These are phyloP conservation scores for Globisporangium mamillatum DNA, from an alignment of 352 stramenopile genomes.

Conservation along the genomic window DNA sequence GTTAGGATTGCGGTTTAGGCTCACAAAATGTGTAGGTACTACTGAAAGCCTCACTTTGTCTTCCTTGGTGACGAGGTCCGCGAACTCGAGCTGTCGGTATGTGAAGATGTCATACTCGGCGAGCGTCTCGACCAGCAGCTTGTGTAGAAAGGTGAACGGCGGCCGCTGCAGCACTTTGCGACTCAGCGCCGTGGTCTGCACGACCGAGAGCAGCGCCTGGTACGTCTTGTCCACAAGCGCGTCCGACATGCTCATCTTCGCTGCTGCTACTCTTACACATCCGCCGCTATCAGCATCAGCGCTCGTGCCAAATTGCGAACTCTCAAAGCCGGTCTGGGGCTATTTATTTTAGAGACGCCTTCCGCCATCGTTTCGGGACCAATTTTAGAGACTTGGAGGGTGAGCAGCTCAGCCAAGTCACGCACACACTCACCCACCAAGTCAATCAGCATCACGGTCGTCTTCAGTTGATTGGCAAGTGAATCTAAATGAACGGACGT, in stretches of 20 bases:
- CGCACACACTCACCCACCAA: neutral
- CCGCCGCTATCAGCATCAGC: neutral
- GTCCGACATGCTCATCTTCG: constrained; percentile 15
- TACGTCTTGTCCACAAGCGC: constrained; percentile 64
- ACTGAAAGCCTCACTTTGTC: constrained; percentile 35
- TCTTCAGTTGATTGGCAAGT: too few relatives aligned
- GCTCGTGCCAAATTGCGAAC: neutral
- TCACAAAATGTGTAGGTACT: too few relatives aligned
- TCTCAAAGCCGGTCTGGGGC: neutral
- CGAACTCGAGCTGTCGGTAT: constrained; percentile 59
- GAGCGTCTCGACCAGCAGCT: constrained; percentile 70
- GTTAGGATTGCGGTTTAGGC: too few relatives aligned
- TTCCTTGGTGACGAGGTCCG: constrained; percentile 58
- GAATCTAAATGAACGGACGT: constrained; percentile 38
- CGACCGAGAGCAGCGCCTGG: constrained; percentile 50
- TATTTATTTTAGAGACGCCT: constrained; percentile 3
- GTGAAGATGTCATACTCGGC: constrained; percentile 62
- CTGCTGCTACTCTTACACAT: neutral
- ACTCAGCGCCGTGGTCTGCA: constrained; percentile 67
- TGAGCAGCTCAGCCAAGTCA: too few relatives aligned
- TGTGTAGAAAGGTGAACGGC: constrained; percentile 84
- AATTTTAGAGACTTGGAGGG: constrained; percentile 6
- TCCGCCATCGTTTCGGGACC: neutral
- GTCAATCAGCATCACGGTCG: neutral
- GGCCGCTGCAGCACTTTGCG: constrained; percentile 65